These are phyloP conservation scores for Protomyces macrosporus DNA, from an alignment of 1,139 yeast genomes.

Conservation along the genomic window DNA sequence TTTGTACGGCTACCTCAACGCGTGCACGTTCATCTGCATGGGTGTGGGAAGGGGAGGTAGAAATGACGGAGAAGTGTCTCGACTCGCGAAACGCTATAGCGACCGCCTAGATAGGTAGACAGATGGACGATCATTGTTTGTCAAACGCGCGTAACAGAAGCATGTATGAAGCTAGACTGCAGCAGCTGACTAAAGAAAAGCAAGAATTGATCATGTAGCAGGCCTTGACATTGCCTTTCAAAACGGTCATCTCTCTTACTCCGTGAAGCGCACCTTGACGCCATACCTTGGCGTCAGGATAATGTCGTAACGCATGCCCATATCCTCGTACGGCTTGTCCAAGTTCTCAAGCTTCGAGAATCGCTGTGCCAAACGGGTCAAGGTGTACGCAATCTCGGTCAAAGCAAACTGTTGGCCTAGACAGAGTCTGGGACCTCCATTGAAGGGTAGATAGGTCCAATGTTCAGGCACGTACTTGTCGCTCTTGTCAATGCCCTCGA, in stretches of 20 bases:
- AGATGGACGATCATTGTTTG: too few relatives aligned
- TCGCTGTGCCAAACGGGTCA: conserved; percentile 10
- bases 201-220: too few relatives aligned
- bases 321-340: conserved; percentile 5
- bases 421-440: conserved; percentile 60
- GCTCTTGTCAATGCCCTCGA: conserved; percentile 29
- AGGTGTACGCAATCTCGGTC: conserved; percentile 20
- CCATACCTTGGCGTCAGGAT: conserved; percentile 16
- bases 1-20: too few relatives aligned
- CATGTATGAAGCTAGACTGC: too few relatives aligned
- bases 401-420: conserved; percentile 55
- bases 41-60: too few relatives aligned
- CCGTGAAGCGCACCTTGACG: conserved; percentile 5
- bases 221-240: too few relatives aligned
- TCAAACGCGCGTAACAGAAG: too few relatives aligned
- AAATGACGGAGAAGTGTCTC: too few relatives aligned
- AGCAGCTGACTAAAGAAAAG: too few relatives aligned
- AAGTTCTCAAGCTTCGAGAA: conserved; percentile 12
- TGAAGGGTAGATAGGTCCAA: conserved; percentile 38
- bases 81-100: too few relatives aligned
- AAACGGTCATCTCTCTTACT: not conserved
- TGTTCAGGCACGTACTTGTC: conserved; percentile 17
- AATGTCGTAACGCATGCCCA: conserved; percentile 16
- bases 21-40: too few relatives aligned
- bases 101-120: too few relatives aligned